Percentiles rank a stretch among this genome's conserved stretches.
Evolutionary conservation across 2,329 filamentous ascomycete genomes (phyloP).

Genomic region (Colletotrichum tofieldiae): DNA sequence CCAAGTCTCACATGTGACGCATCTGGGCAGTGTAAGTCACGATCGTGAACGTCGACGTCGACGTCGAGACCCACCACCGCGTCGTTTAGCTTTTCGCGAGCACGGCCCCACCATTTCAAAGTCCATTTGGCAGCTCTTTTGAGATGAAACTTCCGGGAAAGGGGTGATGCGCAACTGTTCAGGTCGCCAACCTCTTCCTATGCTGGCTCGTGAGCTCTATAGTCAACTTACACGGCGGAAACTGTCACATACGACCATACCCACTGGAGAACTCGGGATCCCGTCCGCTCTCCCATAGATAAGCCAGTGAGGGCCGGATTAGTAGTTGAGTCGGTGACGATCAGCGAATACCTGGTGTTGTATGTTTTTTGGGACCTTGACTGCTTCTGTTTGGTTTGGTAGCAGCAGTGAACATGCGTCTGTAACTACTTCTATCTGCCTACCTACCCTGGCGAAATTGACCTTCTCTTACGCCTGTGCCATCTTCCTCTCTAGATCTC

Average conservation of each 20-base stretch:
- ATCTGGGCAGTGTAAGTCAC: neutral
- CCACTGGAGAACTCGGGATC: neutral
- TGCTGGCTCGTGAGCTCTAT: neutral
- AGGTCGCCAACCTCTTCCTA: neutral
- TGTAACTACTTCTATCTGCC: no score
- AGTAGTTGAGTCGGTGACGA: no score
- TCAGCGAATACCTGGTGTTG: no score
- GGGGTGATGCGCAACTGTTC: neutral
- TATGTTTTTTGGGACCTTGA: no score
- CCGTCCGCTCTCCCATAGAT: neutral
- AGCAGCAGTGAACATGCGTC: no score
- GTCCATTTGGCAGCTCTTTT: neutral
- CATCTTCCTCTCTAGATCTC: no score
- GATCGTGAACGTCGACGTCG: neutral
- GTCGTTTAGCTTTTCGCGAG: neutral
- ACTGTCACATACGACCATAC: neutral
- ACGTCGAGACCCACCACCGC: neutral
- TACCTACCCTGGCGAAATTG: no score
- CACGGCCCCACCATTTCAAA: neutral
- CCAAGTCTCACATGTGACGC: neutral
- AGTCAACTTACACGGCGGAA: neutral
- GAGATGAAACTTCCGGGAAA: neutral
- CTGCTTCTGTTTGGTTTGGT: no score
- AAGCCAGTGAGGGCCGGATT: neutral
- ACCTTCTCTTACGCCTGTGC: no score